Evolutionary conservation across 1,284 basidiomycete species (phyloP).

Genomic region (Irpex rosettiformis): DNA sequence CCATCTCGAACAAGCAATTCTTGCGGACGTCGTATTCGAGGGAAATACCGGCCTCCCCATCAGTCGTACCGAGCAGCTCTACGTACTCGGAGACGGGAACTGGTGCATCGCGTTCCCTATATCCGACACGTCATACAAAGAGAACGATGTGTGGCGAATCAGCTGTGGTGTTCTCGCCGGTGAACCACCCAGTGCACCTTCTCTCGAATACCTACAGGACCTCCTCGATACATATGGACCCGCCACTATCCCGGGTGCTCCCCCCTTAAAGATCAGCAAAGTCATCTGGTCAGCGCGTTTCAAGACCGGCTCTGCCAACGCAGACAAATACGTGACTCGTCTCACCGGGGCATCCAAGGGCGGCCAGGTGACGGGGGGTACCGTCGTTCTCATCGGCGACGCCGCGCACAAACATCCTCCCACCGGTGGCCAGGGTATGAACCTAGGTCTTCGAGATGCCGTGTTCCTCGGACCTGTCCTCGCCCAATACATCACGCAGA

Average conservation of each 20-base stretch:
- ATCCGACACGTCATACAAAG: slow-evolving; percentile 23
- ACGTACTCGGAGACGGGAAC: slow-evolving; percentile 19
- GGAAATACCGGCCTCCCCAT: slow-evolving; percentile 10
- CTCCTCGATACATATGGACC: slow-evolving; percentile 36
- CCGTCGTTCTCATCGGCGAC: slow-evolving; percentile 34
- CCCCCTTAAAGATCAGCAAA: slow-evolving; percentile 12
- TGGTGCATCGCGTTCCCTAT: slow-evolving; percentile 30
- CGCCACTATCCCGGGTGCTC: slow-evolving; percentile 2
- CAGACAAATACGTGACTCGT: slow-evolving; percentile 7
- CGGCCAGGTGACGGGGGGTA: background rate
- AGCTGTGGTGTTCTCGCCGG: slow-evolving; percentile 32
- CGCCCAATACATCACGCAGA: slow-evolving; percentile 8
- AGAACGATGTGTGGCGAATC: slow-evolving; percentile 30
- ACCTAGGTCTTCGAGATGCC: slow-evolving; percentile 43
- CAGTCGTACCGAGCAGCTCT: slow-evolving; percentile 9
- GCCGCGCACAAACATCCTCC: slow-evolving; percentile 45
- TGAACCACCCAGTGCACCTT: slow-evolving; percentile 27
- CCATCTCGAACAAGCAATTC: slow-evolving; percentile 25
- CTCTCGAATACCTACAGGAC: slow-evolving; percentile 34
- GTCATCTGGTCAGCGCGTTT: slow-evolving; percentile 38
- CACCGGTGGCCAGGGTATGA: slow-evolving; percentile 46
- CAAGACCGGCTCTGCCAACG: slow-evolving; percentile 30
- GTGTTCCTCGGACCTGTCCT: slow-evolving; percentile 31
- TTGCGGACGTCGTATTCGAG: slow-evolving; percentile 31
- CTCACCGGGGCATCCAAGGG: background rate